A percentile compares a stretch with the other conserved stretches of the same genome.
Conservation (phyloP, 1,284 basidiomycete genomes). For the Schizophyllum commune region DNA sequence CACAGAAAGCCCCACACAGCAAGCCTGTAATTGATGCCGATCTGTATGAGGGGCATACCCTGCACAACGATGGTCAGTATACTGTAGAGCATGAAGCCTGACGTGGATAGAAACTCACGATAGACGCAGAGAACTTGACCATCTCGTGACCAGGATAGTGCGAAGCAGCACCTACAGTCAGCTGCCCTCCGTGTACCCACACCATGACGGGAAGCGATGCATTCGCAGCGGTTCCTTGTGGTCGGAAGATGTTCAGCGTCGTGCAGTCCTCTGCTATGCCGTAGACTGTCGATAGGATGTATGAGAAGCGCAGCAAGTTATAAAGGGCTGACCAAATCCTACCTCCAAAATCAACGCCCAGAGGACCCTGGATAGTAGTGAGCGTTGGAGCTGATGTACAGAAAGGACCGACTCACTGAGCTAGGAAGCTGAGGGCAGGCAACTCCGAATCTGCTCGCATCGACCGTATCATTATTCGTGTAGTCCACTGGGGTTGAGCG, state of each 20-base stretch:
- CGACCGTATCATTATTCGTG: conserved; percentile 3
- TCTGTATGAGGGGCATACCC: conserved; percentile 12
- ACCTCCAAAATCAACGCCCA: background rate
- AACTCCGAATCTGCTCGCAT: conserved; percentile 11
- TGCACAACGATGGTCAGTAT: background rate
- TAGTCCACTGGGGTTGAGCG: conserved; percentile 6
- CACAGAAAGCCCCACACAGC: conserved; percentile 2
- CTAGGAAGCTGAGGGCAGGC: conserved; percentile 17
- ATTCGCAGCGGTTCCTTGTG: conserved; percentile 5
- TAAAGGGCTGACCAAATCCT: background rate
- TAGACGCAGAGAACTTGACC: conserved; percentile 12
- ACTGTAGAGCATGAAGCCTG: background rate
- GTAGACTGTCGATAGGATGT: conserved; percentile 13
- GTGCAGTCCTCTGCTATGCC: conserved; percentile 16
- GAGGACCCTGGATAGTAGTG: background rate
- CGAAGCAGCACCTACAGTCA: conserved; percentile 15
- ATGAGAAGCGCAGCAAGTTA: background rate
- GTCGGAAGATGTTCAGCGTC: conserved; percentile 14
- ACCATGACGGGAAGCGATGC: conserved; percentile 18
- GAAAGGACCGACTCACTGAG: conserved; percentile 6
- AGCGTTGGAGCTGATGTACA: background rate
- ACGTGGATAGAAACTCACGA: conserved; percentile 7
- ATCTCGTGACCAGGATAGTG: conserved; percentile 13
- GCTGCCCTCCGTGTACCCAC: conserved; percentile 17
- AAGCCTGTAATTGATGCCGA: conserved; percentile 15